Evolutionary conservation across 345 rosid species (phyloP), one percentile per base, ranked within the genome.

Genomic region (Acer campestre): DNA sequence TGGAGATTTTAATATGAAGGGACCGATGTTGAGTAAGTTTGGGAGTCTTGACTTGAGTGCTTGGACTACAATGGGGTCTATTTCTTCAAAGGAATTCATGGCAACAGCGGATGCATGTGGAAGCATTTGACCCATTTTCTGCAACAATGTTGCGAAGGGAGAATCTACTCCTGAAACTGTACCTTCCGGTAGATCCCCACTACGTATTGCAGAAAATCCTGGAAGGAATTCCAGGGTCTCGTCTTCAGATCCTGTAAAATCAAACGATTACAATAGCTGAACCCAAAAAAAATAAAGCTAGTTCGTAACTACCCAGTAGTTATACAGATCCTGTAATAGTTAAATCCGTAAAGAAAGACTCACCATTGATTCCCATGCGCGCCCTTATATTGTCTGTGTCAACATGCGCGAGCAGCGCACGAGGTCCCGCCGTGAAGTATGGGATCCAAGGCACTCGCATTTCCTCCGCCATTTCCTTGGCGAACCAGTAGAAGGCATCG

Each of bases 401-500:
- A 3, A 80, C n/a, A 48, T 90, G 94, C 22, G 84, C 7, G 27
- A 85, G 62, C 27, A 90, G 62, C 0, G 91, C 42, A 6, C 84
- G 86, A 9, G 92, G 90, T 0, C 92, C 84, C 2, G 89, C 76
- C 4, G 86, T 81, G 89, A 91, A 89, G 10, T 44, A 74, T 0
- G 70, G 29, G 29, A 67, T 76, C 94, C 94, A 89, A 0, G 92
- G 89, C 42, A 86, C 82, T 7, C 74, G 56, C 73, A 86, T 35
- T 10, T 85, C 86, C 38, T 64, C 77, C 0, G 93, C 93, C 62
- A 88, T 63, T 7, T 85, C 89, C 10, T 75, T 86, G 0, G 76
- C 89, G n/a, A 88, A 91, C 87, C 91, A 84, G 40, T 65, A 79
- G 31, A 91, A 91, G 1, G 87, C 93, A 48, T 91, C 95, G 2